Base-by-base conservation (phyloP, 306 rosid species). In the Begonia masoniana region DNA sequence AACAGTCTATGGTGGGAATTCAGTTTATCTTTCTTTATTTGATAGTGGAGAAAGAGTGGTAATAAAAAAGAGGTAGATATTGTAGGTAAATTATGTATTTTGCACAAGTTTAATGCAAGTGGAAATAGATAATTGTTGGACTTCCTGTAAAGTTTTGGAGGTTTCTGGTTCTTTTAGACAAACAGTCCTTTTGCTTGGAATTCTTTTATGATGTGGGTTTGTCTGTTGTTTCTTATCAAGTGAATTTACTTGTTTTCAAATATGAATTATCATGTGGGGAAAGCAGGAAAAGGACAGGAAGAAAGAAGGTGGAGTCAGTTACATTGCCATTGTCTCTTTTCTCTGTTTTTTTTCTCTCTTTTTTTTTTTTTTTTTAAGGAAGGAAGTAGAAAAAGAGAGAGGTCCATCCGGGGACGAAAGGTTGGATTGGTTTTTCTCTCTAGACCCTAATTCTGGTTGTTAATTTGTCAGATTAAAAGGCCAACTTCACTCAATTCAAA, bases 1-100 rank as follows among this genome's bases (percentile, higher is more conserved):
- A 15, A 21, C 5, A 50, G 19, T 73, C 66, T 49, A 56, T 74
- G 77, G 83, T 78, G 81, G 76, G 47, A 71, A 55, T 58, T 62
- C 64, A 50, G 53, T 50, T 50, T 67, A 42, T 1, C 43, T 64
- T 69, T 61, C 46, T 49, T 62, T 50, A 66, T 36, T 56, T 64
- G 75, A 64, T 19, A 78, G 70, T 82, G 94, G 94, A 63, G 62
- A 52, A 51, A 19, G 72, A 62, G 79, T 85, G 95, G 35, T 73
- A 74, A 59, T 43, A 51, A 10, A 59, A 79, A 79, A 62, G 71
- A 59, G 62, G 35, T 23, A 55, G 77, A 68, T 58, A 45, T 10
- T 45, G 13, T 45, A 4, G 5, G 15, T 10, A 10, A 45, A 10
- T 45, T 45, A 31, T 7, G 49, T 45, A 45, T 45, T 45, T 45